phyloP scores from a whole-genome alignment of 2,329 filamentous ascomycete species.

The Anthostomella pinea region DNA sequence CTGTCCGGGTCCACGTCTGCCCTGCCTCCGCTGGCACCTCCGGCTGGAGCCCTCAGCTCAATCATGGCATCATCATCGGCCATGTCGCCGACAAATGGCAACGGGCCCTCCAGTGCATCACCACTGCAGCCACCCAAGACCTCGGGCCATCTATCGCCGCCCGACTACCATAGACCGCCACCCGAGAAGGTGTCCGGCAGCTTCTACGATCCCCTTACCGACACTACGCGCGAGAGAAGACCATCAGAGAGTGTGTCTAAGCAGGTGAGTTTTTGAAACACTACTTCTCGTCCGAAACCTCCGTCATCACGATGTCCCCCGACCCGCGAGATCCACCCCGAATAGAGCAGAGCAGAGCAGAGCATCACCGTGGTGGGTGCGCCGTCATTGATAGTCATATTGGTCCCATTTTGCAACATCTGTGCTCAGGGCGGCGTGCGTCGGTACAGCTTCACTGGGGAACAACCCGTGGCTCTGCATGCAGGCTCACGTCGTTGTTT shows the following conservation, averaged over 20 bases:
- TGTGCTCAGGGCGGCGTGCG: slow-evolving; percentile 1
- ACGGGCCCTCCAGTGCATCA: slow-evolving; percentile 30
- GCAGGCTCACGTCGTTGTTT: no score
- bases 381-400: no score
- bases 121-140: slow-evolving; percentile 32
- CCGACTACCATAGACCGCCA: slow-evolving; percentile 32
- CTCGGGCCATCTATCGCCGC: slow-evolving; percentile 26
- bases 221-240: slow-evolving; percentile 39
- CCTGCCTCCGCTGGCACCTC: slow-evolving; percentile 31
- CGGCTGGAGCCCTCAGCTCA: slow-evolving; percentile 30
- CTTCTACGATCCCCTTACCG: slow-evolving; percentile 45
- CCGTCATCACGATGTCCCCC: background rate
- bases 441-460: background rate
- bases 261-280: slow-evolving; percentile 26
- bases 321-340: no score
- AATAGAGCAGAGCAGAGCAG: no score
- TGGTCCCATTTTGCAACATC: no score
- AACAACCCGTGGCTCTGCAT: no score
- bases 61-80: slow-evolving; percentile 32
- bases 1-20: slow-evolving; percentile 17
- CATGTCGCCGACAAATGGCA: slow-evolving; percentile 30
- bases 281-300: slow-evolving; percentile 1
- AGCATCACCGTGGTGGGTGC: no score
- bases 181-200: slow-evolving; percentile 40
- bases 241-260: slow-evolving; percentile 35